Evolutionary conservation across 129 eudicot genomes (phyloP).

Genomic region (Rutidosis leptorrhynchoides): DNA sequence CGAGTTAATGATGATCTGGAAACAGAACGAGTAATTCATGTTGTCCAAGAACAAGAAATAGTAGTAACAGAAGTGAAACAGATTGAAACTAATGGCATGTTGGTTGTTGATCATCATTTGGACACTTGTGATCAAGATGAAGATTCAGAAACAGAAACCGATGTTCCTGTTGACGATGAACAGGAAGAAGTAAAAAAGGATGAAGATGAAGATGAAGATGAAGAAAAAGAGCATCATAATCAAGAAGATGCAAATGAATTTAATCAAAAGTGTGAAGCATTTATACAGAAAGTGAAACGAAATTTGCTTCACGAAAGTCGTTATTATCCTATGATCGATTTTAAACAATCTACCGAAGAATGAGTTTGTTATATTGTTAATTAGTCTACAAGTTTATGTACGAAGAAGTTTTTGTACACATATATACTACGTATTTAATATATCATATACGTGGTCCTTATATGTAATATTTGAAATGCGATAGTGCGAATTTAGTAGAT

Average conservation of each 20-base stretch:
- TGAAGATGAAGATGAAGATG: conserved; percentile 8
- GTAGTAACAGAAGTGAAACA: conserved; percentile 2
- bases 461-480: too few species aligned
- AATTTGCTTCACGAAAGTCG: conserved; percentile 16
- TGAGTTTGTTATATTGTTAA: not conserved
- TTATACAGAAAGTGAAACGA: conserved; percentile 16
- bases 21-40: not conserved
- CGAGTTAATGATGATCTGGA: not conserved
- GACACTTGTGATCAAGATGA: not conserved
- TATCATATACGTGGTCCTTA: not conserved
- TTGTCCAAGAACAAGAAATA: not conserved
- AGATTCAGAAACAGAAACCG: not conserved
- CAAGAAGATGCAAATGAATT: conserved; percentile 17
- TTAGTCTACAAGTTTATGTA: not conserved
- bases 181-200: conserved; percentile 1
- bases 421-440: not conserved
- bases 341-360: not conserved
- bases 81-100: not conserved
- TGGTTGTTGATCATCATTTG: not conserved
- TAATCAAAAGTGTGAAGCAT: conserved; percentile 23
- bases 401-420: not conserved
- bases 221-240: not conserved
- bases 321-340: not conserved
- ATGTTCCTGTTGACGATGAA: not conserved
- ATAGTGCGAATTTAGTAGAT: not conserved